A percentile compares a stretch with the other conserved stretches of the same genome.
phyloP scores from a whole-genome alignment of 1,284 basidiomycete species.

The Ganoderma boninense region DNA sequence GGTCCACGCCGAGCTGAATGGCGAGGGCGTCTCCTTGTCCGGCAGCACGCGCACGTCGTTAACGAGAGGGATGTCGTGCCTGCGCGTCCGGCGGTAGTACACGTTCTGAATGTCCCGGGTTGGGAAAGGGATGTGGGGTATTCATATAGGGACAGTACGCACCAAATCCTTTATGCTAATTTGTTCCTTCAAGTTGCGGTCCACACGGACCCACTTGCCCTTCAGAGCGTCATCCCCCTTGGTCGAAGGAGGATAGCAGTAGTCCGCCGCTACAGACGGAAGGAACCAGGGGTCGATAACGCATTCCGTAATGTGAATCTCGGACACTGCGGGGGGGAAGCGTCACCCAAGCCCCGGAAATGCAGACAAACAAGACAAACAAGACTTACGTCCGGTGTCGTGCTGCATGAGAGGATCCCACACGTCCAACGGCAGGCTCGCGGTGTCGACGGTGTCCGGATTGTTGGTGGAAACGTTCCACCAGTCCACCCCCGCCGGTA shows the following conservation, averaged over 20 bases:
- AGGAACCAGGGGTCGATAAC: conserved; percentile 66
- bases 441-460: conserved; percentile 44
- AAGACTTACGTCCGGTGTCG: conserved; percentile 66
- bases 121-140: background rate
- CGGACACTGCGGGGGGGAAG: conserved; percentile 64
- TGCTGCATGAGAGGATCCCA: conserved; percentile 87
- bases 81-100: conserved; percentile 86
- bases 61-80: conserved; percentile 77
- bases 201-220: conserved; percentile 90
- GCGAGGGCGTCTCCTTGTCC: conserved; percentile 55
- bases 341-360: background rate
- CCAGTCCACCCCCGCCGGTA: conserved; percentile 63
- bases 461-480: conserved; percentile 65
- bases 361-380: background rate
- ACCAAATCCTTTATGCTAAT: conserved; percentile 41
- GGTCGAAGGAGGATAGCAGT: conserved; percentile 77
- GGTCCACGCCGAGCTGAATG: conserved; percentile 59
- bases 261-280: conserved; percentile 40
- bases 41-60: conserved; percentile 67
- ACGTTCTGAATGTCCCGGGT: conserved; percentile 58
- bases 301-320: conserved; percentile 80
- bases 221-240: conserved; percentile 78
- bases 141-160: conserved; percentile 11
- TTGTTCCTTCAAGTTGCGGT: conserved; percentile 77
- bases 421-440: conserved; percentile 81